Conservation (phyloP, 345 rosid genomes). For the Citrus maxima region DNA sequence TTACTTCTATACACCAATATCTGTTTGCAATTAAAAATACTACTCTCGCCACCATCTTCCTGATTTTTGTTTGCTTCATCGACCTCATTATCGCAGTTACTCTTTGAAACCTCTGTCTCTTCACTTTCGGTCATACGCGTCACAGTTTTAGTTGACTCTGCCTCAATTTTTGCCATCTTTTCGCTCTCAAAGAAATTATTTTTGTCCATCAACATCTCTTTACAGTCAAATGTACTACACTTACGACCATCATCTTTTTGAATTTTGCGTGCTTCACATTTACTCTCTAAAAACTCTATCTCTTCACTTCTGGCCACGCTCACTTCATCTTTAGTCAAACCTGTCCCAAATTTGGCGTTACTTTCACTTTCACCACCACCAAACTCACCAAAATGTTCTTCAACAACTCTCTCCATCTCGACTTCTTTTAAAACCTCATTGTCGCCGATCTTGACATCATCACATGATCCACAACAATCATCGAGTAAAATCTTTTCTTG, state of each 20-base stretch:
- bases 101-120: constrained; percentile 14
- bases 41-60: constrained; percentile 1
- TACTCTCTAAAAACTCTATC: constrained; percentile 8
- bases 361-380: not conserved
- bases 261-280: not conserved
- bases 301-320: not conserved
- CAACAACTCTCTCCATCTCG: constrained; percentile 3
- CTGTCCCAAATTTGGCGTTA: constrained; percentile 1
- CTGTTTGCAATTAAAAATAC: not conserved
- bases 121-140: not conserved
- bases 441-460: constrained; percentile 1
- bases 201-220: not conserved
- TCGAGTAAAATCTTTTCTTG: not conserved
- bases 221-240: not conserved
- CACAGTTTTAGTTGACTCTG: not conserved
- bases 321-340: not conserved
- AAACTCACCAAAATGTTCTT: not conserved
- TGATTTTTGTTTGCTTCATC: not conserved
- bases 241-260: not conserved
- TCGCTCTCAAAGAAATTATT: not conserved
- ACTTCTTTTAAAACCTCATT: not conserved
- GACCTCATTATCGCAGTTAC: not conserved
- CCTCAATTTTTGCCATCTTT: not conserved
- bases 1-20: not conserved
- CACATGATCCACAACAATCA: constrained; percentile 5